Conservation (phyloP, 345 rosid genomes). For the Carallia pectinifolia region DNA sequence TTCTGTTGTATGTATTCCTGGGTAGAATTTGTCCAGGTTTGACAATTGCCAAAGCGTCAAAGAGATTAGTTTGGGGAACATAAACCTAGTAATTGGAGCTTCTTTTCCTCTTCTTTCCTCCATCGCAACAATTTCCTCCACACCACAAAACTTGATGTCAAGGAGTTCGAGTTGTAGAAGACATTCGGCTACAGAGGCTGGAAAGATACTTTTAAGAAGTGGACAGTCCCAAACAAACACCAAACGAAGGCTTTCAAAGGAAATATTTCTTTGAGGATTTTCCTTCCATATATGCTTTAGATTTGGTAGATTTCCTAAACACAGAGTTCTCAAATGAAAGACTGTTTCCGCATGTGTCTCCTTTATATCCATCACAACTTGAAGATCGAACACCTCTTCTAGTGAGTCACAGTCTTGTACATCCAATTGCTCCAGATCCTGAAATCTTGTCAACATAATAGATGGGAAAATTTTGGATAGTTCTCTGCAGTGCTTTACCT, state of each 20-base stretch:
- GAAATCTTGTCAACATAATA: background rate
- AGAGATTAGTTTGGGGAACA: conserved; percentile 17
- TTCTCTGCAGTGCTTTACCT: background rate
- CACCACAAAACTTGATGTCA: background rate
- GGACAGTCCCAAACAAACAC: background rate
- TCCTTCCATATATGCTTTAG: conserved; percentile 10
- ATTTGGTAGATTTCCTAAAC: background rate
- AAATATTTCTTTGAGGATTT: conserved; percentile 4
- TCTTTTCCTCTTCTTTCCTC: conserved; percentile 1
- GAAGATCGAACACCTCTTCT: conserved; percentile 18
- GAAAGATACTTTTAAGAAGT: conserved; percentile 11
- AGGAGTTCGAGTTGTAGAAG: conserved; percentile 20
- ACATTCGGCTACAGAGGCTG: conserved; percentile 1
- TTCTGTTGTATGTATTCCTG: conserved; percentile 1
- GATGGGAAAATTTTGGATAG: conserved; percentile 19
- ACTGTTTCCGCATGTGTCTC: background rate
- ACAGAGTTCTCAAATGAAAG: background rate
- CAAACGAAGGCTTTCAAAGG: background rate
- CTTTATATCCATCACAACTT: background rate
- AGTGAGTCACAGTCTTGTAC: background rate
- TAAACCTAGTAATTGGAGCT: background rate
- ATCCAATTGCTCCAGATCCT: background rate
- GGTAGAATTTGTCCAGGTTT: conserved; percentile 12
- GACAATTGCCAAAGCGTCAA: background rate
- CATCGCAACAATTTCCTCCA: conserved; percentile 18